Evolutionary conservation across 306 rosid species (phyloP).

Genomic region (Castanea crenata): DNA sequence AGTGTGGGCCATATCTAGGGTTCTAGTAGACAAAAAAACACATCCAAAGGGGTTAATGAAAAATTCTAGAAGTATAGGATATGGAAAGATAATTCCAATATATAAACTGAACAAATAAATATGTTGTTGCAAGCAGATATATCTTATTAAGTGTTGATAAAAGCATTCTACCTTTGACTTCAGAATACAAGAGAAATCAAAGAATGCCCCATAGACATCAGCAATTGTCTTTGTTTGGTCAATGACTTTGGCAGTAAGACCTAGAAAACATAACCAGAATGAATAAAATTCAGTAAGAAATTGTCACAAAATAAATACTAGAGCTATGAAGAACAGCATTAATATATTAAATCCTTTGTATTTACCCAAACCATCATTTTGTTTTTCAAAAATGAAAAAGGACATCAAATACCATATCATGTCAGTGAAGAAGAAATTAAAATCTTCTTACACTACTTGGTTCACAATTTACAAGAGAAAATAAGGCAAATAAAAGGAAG

Average conservation of each 20-base stretch:
- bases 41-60: neutral
- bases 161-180: constrained; percentile 69
- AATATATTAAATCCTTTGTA: neutral
- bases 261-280: constrained; percentile 41
- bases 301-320: constrained; percentile 2
- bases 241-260: constrained; percentile 93
- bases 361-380: neutral
- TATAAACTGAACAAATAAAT: constrained; percentile 7
- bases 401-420: neutral
- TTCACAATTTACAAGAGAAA: too few relatives aligned
- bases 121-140: constrained; percentile 13
- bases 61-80: constrained; percentile 4
- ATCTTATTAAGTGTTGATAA: constrained; percentile 10
- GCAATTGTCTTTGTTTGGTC: constrained; percentile 77
- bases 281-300: constrained; percentile 11
- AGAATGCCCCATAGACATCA: constrained; percentile 92
- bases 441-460: neutral
- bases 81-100: neutral
- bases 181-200: constrained; percentile 73
- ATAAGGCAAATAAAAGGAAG: too few relatives aligned
- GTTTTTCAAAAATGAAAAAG: neutral
- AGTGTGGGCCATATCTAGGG: constrained; percentile 1
- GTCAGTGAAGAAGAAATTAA: neutral
- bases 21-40: neutral
- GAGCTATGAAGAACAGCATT: neutral